Evolutionary conservation across 108 stramenopile species (phyloP).

Genomic region (Craspedostauros australis): DNA sequence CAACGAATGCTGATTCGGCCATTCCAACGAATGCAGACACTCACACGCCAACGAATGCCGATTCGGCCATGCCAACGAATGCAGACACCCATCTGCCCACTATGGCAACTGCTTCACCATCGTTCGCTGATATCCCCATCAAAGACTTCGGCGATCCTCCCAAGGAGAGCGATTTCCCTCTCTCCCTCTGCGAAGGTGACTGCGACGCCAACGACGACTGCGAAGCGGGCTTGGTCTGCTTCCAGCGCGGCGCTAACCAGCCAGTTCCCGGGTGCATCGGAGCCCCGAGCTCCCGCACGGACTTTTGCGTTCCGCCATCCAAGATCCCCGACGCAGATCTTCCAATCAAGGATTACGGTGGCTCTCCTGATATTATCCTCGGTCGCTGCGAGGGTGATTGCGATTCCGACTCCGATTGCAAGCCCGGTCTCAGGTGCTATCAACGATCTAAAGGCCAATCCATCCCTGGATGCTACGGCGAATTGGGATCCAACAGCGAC

Average conservation of each 20-base stretch:
- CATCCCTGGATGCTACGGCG: constrained; percentile 21
- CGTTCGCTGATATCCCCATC: too few species aligned
- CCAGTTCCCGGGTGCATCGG: constrained; percentile 14
- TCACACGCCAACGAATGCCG: too few species aligned
- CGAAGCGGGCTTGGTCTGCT: constrained; percentile 17
- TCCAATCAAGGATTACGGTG: too few species aligned
- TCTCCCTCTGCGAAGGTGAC: constrained; percentile 19
- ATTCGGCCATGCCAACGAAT: too few species aligned
- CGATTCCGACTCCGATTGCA: constrained; percentile 14
- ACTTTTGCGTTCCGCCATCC: too few species aligned
- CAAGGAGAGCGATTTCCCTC: background rate
- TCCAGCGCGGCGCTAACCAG: constrained; percentile 9
- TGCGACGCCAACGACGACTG: constrained; percentile 33
- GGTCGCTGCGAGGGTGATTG: constrained; percentile 20
- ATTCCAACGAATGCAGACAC: too few species aligned
- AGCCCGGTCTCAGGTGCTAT: constrained; percentile 8
- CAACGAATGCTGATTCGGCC: too few species aligned
- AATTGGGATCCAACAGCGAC: constrained; percentile 6
- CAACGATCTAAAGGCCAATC: constrained; percentile 9
- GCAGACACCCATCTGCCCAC: too few species aligned
- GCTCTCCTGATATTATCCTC: too few species aligned
- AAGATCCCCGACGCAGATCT: too few species aligned
- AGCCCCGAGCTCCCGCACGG: too few species aligned
- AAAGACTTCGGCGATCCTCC: background rate
- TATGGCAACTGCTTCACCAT: too few species aligned